Evolutionary conservation across 768 basidiomycete species (phyloP).

Genomic region (Suillus spraguei): DNA sequence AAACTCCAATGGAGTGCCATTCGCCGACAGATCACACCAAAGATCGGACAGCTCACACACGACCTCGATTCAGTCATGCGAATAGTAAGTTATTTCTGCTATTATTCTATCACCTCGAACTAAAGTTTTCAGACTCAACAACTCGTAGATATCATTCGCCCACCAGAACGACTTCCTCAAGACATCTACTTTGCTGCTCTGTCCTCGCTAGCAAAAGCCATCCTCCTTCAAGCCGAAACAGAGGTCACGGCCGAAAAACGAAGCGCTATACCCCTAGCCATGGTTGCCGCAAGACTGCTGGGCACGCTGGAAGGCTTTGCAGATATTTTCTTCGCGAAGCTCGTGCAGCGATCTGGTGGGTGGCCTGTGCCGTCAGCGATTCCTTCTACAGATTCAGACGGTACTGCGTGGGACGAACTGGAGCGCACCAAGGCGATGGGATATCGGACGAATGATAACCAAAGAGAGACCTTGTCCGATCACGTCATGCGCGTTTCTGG

Average conservation of each 20-base stretch:
- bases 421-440: conserved; percentile 57
- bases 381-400: conserved; percentile 53
- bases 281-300: conserved; percentile 73
- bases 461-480: conserved; percentile 60
- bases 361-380: conserved; percentile 80
- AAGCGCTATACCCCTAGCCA: conserved; percentile 81
- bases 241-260: conserved; percentile 90
- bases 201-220: conserved; percentile 86
- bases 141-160: conserved; percentile 44
- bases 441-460: conserved; percentile 44
- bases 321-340: conserved; percentile 79
- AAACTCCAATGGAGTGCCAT: conserved; percentile 67
- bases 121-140: conserved; percentile 38
- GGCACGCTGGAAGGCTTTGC: conserved; percentile 59
- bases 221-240: conserved; percentile 90
- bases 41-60: conserved; percentile 86
- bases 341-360: conserved; percentile 86
- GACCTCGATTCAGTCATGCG: conserved; percentile 59
- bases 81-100: conserved; percentile 51
- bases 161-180: conserved; percentile 29
- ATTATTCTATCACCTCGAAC: conserved; percentile 16
- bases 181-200: conserved; percentile 74
- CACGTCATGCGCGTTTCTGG: conserved; percentile 67
- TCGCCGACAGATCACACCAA: conserved; percentile 82
- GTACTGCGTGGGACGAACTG: conserved; percentile 44